Percentiles rank a stretch among this genome's conserved stretches.
Evolutionary conservation across 1,139 yeast species (phyloP).

Genomic region (Suhomyces guaymorum): DNA sequence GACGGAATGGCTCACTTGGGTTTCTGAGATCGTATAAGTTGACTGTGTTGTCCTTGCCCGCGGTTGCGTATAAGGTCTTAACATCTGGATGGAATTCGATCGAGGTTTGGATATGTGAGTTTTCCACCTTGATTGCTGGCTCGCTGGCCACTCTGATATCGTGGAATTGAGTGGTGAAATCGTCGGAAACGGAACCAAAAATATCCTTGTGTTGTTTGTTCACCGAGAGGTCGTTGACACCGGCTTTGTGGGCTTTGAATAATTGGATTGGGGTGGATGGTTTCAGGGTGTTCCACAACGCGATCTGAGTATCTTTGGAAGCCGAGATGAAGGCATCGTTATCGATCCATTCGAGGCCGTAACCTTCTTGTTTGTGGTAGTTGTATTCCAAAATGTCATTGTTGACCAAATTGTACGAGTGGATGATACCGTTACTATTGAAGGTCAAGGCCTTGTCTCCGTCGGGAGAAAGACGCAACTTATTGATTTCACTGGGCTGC

Average conservation of each 20-base stretch:
- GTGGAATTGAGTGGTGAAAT: slow-evolving; percentile 61
- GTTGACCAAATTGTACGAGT: slow-evolving; percentile 28
- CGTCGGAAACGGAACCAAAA: slow-evolving; percentile 77
- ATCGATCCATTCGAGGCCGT: slow-evolving; percentile 65
- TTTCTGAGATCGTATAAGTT: slow-evolving; percentile 54
- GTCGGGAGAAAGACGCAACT: slow-evolving; percentile 38
- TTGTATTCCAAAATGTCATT: slow-evolving; percentile 40
- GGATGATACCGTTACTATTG: slow-evolving; percentile 51
- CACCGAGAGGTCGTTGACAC: slow-evolving; percentile 60
- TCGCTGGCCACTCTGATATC: slow-evolving; percentile 56
- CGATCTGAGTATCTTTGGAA: slow-evolving; percentile 65
- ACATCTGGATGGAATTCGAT: slow-evolving; percentile 51
- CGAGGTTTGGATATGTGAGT: slow-evolving; percentile 49
- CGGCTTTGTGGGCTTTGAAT: slow-evolving; percentile 50
- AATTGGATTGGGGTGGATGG: slow-evolving; percentile 45
- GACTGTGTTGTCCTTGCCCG: slow-evolving; percentile 53
- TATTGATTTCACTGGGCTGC: slow-evolving; percentile 57
- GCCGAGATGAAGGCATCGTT: slow-evolving; percentile 59
- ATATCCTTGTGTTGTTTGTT: slow-evolving; percentile 45
- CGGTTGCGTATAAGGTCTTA: slow-evolving; percentile 50
- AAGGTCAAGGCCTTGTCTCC: slow-evolving; percentile 48
- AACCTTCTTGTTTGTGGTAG: slow-evolving; percentile 68
- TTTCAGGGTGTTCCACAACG: slow-evolving; percentile 63
- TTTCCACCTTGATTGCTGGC: slow-evolving; percentile 47
- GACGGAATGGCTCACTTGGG: slow-evolving; percentile 46